Evolutionary conservation across 768 basidiomycete genomes (phyloP).

Genomic region (Lyophyllum semitale): DNA sequence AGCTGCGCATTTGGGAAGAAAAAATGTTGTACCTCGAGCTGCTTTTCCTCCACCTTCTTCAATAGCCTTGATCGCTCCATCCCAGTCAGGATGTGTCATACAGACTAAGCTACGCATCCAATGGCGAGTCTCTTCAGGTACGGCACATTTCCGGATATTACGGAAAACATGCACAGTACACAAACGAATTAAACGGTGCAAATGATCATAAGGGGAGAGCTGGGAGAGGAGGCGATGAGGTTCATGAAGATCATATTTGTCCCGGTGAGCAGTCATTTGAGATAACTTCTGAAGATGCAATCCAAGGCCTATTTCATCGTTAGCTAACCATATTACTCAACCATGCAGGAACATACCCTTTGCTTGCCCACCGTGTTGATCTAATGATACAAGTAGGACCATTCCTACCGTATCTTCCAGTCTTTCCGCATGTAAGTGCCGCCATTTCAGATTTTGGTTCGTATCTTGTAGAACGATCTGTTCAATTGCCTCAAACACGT

Average conservation of each 20-base stretch:
- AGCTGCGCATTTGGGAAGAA: too few species aligned
- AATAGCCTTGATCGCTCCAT: constrained; percentile 15
- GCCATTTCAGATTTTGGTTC: constrained; percentile 17
- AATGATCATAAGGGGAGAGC: constrained; percentile 23
- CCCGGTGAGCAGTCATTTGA: not conserved
- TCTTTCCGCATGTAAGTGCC: constrained; percentile 17
- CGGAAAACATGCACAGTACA: constrained; percentile 20
- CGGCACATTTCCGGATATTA: constrained; percentile 17
- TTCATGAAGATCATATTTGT: constrained; percentile 21
- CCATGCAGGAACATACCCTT: constrained; percentile 16
- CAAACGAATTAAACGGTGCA: constrained; percentile 17
- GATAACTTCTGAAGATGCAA: constrained; percentile 19
- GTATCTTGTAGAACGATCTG: constrained; percentile 22
- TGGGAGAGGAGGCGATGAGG: constrained; percentile 5
- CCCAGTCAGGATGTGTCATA: constrained; percentile 21
- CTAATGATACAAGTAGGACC: constrained; percentile 17
- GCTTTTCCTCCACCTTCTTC: constrained; percentile 19
- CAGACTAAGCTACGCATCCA: constrained; percentile 26
- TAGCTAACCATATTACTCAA: not conserved
- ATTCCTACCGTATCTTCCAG: constrained; percentile 7
- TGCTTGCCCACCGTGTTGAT: constrained; percentile 24
- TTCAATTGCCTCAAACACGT: constrained; percentile 19
- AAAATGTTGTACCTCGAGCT: constrained; percentile 9
- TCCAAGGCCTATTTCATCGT: constrained; percentile 18
- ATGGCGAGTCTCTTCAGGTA: constrained; percentile 8